Base-by-base conservation (phyloP, 805 yeast species). In the Hermanozyma aechmeae region DNA sequence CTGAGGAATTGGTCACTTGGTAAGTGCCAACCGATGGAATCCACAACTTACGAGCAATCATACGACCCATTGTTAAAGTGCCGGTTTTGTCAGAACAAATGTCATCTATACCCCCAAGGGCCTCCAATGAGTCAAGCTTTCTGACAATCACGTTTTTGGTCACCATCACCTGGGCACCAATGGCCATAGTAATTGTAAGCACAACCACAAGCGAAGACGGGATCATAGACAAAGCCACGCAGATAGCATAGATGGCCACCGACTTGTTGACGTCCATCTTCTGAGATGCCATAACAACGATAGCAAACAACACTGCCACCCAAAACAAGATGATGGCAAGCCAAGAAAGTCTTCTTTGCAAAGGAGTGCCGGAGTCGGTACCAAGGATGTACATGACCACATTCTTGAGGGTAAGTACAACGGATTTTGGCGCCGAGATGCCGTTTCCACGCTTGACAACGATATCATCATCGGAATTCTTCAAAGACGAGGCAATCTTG, bases 261-360 rank as follows among this genome's bases (percentile, higher is more conserved):
- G 53, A 53, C 19, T 32, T 43, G 38, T 45, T 53, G 26, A 57
- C 63, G 15, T 26, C 35, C 39, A 57, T 41, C 35, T 41, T 51
- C 33, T 57, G 63, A 2, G 61, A 49, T 2, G 45, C 61, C 61
- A 57, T 56, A 3, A 57, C 63, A 8, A 57, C 50, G 25, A 57
- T 55, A 5, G 63, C 63, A 45, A 57, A 56, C 13, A 57, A 17
- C 6, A 57, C 61, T 2, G 63, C 63, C 4, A 68, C 62, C 50
- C 68, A 64, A 38, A 68, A 68, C 33, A 68, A 60, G 30, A 66
- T 56, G 20, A 70, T 70, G 4, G 73, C 75, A 46, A 58, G 35
- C 73, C 71, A 44, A 38, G 68, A 46, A 51, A 72, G 34, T 45
- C 60, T 38, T 58, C 72, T 42, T 50, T 51, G 71, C 46, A 52